These are phyloP conservation scores for Pezizomycotina sp. DNA, from an alignment of 2,329 filamentous ascomycete species.

Conservation along the genomic window DNA sequence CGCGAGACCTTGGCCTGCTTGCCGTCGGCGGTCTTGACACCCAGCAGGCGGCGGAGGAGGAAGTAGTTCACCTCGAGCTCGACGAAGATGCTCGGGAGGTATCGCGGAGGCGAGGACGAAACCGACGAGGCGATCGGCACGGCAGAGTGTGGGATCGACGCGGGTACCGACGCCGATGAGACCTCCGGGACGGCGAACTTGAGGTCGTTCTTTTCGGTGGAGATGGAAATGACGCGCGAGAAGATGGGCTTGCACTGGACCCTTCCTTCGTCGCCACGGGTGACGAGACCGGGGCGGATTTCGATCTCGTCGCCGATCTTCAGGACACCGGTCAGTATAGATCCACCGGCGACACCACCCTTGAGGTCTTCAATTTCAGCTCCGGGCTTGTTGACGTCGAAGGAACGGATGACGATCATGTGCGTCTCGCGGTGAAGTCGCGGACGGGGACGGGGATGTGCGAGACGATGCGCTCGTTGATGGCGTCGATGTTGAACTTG, in stretches of 20 bases:
- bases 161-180: slow-evolving; percentile 96
- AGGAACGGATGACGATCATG: slow-evolving; percentile 98
- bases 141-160: slow-evolving; percentile 92
- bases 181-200: slow-evolving; percentile 94
- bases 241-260: slow-evolving; percentile 96
- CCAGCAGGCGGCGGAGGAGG: slow-evolving; percentile 78
- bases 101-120: slow-evolving; percentile 92
- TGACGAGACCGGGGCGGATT: slow-evolving; percentile 95
- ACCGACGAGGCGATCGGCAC: slow-evolving; percentile 95
- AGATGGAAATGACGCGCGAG: slow-evolving; percentile 83
- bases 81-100: slow-evolving; percentile 89
- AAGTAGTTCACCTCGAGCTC: slow-evolving; percentile 99
- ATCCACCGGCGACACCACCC: slow-evolving; percentile 94
- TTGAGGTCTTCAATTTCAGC: slow-evolving; percentile 97
- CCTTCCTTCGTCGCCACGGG: slow-evolving; percentile 79
- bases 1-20: slow-evolving; percentile 99
- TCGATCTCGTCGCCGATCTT: slow-evolving; percentile 97
- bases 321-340: slow-evolving; percentile 87
- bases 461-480: slow-evolving; percentile 89
- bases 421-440: slow-evolving; percentile 81
- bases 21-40: slow-evolving; percentile 93
- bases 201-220: slow-evolving; percentile 94
- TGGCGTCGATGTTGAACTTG: slow-evolving; percentile 98
- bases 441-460: slow-evolving; percentile 82
- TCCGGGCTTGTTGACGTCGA: slow-evolving; percentile 99